phyloP scores from a whole-genome alignment of 106 monocot species.

The Dendrobium officinale region DNA sequence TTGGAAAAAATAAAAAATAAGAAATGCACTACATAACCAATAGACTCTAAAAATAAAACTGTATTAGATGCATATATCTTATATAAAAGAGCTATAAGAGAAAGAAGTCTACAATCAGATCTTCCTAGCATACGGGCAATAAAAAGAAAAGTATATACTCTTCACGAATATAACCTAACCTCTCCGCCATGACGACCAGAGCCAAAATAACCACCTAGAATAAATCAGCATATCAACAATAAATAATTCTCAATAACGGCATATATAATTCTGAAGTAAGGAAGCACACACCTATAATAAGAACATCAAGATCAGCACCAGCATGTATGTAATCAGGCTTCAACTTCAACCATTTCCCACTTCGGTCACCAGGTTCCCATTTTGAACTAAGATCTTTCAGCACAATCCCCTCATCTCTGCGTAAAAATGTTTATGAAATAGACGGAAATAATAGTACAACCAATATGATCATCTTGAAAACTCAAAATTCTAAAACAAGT shows the following conservation, averaged over 20 bases:
- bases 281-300: conserved; percentile 69
- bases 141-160: not conserved
- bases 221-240: conserved; percentile 10
- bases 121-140: not conserved
- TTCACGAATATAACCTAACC: conserved; percentile 26
- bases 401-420: conserved; percentile 89
- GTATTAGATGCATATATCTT: not conserved
- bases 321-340: conserved; percentile 98
- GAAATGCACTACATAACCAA: not conserved
- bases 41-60: not conserved
- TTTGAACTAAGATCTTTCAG: conserved; percentile 90
- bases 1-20: not conserved
- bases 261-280: not conserved
- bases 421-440: not conserved
- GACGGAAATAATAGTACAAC: not conserved
- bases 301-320: conserved; percentile 90
- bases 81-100: not conserved
- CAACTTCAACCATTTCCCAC: conserved; percentile 97
- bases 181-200: conserved; percentile 95
- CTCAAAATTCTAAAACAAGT: not conserved
- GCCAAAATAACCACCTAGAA: conserved; percentile 90
- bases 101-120: not conserved
- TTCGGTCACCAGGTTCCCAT: conserved; percentile 94
- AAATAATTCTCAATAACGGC: not conserved
- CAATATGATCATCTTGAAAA: not conserved